Evolutionary conservation across 2,329 filamentous ascomycete genomes (phyloP), one percentile per base, ranked within the genome.

Genomic region (Byssochlamys sp.): DNA sequence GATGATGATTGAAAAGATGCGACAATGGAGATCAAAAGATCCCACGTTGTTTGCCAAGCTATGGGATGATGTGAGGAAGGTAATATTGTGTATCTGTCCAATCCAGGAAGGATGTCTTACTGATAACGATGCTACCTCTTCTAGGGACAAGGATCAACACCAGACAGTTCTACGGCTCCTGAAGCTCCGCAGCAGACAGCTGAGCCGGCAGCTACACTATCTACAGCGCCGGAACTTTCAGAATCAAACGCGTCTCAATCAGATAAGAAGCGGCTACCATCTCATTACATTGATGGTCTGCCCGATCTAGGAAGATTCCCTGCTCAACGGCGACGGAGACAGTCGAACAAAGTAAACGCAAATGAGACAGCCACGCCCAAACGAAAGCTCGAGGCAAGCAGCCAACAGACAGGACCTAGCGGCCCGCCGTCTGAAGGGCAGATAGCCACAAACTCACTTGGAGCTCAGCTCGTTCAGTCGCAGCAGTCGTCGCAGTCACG

Each of bases 1-100:
- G 57, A 71, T 72, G 1, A 78, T 83, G 75, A 80, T 84, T 68
- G 76, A 80, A 35, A 82, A 80, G 62, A 83, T 84, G 80, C 74
- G 80, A 45, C 77, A 83, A 59, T 77, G 82, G 58, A 82, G 83
- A 59, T 69, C 70, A 27, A 78, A 79, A 63, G 80, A 84, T 61
- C 82, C 82, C 2, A 69, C 71, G 10, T 72, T 82, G 57, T 78
- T 84, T 54, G 77, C 80, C 26, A 76, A 75, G 62, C 75, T 84
- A 7, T 83, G 81, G 81, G 80, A 83, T 57, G 69, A 70, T 60
- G 66, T 76, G 70, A 82, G 72, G 75, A 83, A 73, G 65, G 77
- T 60, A 58, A 45, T 35, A 55, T 33, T 11, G 26, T 19, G 28
- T 50, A 1, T 51, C 7, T 28, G 28, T 29, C 19, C 33, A 1